Conservation (phyloP, 805 yeast genomes). For the Scheffersomyces coipomensis region DNA sequence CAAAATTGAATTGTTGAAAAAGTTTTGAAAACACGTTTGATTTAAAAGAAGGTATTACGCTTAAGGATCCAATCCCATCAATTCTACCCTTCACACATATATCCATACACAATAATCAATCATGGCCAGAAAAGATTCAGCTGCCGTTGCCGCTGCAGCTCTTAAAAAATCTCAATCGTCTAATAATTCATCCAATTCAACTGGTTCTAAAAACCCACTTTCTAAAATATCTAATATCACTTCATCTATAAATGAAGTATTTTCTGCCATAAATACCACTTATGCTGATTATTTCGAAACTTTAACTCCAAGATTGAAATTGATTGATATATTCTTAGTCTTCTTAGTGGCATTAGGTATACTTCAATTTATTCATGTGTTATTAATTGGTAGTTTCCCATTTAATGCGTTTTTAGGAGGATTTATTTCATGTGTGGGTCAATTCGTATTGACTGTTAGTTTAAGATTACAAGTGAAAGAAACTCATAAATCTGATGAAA, state of each 20-base stretch:
- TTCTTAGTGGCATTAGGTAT: slow-evolving; percentile 75
- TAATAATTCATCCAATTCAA: slow-evolving; percentile 4
- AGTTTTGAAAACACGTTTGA: too few relatives aligned
- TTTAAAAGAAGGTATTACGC: too few relatives aligned
- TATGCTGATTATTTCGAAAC: slow-evolving; percentile 29
- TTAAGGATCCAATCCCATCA: too few relatives aligned
- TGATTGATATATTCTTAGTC: slow-evolving; percentile 75
- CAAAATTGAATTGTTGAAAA: too few relatives aligned
- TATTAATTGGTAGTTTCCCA: slow-evolving; percentile 85
- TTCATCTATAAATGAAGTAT: slow-evolving; percentile 20
- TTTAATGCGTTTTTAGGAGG: slow-evolving; percentile 97
- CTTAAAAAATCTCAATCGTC: slow-evolving; percentile 15
- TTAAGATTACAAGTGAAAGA: slow-evolving; percentile 65
- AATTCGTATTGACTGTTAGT: slow-evolving; percentile 84
- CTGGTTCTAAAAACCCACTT: slow-evolving; percentile 10
- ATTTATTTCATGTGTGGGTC: slow-evolving; percentile 89
- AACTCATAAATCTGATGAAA: slow-evolving; percentile 1
- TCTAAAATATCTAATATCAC: too few relatives aligned
- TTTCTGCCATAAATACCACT: slow-evolving; percentile 30
- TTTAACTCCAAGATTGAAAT: slow-evolving; percentile 49
- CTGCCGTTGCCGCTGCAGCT: slow-evolving; percentile 3
- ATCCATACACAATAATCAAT: too few relatives aligned
- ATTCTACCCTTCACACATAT: too few relatives aligned
- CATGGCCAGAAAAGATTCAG: slow-evolving; percentile 40
- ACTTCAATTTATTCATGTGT: slow-evolving; percentile 75